Evolutionary conservation across 495 filamentous ascomycete species (phyloP).

Genomic region (Trypethelium eluteriae): DNA sequence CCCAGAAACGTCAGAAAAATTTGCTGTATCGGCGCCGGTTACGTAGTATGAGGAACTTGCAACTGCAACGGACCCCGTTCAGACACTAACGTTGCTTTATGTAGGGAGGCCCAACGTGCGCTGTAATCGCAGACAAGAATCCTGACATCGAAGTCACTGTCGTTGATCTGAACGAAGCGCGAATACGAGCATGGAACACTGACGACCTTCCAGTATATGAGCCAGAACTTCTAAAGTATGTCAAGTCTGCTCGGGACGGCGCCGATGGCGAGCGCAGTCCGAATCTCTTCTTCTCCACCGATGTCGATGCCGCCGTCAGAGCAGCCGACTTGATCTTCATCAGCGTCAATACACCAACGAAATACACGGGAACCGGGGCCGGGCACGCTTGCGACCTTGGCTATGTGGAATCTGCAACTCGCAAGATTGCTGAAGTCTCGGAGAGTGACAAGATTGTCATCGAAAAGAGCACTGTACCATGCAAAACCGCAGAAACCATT

Average conservation of each 20-base stretch:
- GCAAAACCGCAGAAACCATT: conserved; percentile 64
- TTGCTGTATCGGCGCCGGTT: conserved; percentile 58
- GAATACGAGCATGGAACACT: conserved; percentile 69
- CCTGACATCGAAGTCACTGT: conserved; percentile 61
- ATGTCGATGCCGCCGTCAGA: conserved; percentile 51
- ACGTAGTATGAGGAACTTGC: conserved; percentile 44
- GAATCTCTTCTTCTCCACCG: conserved; percentile 67
- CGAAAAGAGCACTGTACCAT: conserved; percentile 80
- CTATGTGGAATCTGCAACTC: conserved; percentile 61
- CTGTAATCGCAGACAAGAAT: conserved; percentile 66
- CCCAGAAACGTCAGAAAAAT: conserved; percentile 44
- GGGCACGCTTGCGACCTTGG: conserved; percentile 66
- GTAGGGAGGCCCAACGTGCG: conserved; percentile 65
- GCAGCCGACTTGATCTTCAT: conserved; percentile 71
- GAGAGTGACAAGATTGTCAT: conserved; percentile 65
- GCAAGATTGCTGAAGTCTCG: conserved; percentile 59
- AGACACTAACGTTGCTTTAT: conserved; percentile 10
- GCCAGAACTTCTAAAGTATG: conserved; percentile 59
- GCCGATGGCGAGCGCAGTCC: conserved; percentile 37
- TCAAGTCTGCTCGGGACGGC: conserved; percentile 56
- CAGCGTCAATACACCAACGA: conserved; percentile 76
- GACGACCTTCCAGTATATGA: conserved; percentile 70
- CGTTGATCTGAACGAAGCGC: conserved; percentile 56
- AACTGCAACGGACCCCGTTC: conserved; percentile 6
- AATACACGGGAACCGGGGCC: conserved; percentile 59